Evolutionary conservation across 495 filamentous ascomycete species (phyloP).

Genomic region (Tuber calosporum): DNA sequence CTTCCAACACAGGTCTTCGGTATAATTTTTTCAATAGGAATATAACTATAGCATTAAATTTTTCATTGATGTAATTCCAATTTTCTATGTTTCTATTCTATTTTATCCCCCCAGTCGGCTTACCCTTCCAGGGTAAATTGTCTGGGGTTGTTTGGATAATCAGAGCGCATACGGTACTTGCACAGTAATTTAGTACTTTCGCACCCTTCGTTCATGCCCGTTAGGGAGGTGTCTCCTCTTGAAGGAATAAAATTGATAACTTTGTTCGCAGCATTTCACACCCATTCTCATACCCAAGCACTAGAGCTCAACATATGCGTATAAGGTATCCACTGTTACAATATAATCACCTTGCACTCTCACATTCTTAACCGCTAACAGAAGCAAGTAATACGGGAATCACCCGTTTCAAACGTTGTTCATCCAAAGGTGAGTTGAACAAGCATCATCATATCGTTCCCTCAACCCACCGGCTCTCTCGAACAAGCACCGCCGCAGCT

Average conservation of each 20-base stretch:
- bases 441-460: constrained; percentile 7
- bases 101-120: too few species aligned
- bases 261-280: not conserved
- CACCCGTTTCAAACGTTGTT: constrained; percentile 13
- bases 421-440: constrained; percentile 1
- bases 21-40: not conserved
- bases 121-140: too few species aligned
- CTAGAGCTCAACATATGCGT: not conserved
- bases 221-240: too few species aligned
- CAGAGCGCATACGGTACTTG: too few species aligned
- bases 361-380: not conserved
- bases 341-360: not conserved
- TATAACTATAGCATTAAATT: constrained; percentile 2
- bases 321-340: not conserved
- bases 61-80: not conserved
- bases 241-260: too few species aligned
- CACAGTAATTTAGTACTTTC: too few species aligned
- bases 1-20: not conserved
- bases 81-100: not conserved
- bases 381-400: constrained; percentile 14
- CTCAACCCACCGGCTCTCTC: constrained; percentile 7
- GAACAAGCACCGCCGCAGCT: constrained; percentile 23
- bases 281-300: not conserved
- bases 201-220: not conserved
- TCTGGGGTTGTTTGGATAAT: not conserved